phyloP scores from a whole-genome alignment of 192 early-diverging fungal species.

The Coemansia pectinata region DNA sequence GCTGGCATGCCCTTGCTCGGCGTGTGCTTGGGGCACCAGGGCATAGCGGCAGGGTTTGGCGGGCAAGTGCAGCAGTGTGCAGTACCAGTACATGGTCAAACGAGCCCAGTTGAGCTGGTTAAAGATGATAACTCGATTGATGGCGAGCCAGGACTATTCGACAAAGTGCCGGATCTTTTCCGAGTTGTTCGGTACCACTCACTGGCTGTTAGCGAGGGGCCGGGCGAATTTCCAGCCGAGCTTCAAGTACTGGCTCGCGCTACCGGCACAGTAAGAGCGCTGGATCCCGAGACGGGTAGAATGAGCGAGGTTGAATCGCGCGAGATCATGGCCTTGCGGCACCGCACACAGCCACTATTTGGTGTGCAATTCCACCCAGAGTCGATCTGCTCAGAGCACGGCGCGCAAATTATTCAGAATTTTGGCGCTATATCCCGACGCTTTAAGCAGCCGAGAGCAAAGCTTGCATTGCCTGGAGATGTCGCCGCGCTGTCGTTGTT shows the following conservation, averaged over 20 bases:
- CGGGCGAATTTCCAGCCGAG: conserved; percentile 24
- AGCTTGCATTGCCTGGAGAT: background rate
- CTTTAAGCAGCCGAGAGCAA: background rate
- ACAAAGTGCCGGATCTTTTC: conserved; percentile 62
- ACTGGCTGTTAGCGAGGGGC: conserved; percentile 61
- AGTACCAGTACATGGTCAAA: conserved; percentile 82
- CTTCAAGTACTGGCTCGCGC: conserved; percentile 37
- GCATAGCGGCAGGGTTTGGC: conserved; percentile 71
- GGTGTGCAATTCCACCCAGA: conserved; percentile 98
- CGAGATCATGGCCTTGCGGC: conserved; percentile 81
- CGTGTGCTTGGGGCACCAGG: conserved; percentile 94
- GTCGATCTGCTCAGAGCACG: conserved; percentile 85
- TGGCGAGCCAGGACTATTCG: conserved; percentile 2
- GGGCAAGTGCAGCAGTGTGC: conserved; percentile 64
- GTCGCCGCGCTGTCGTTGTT: conserved; percentile 21
- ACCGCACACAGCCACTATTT: conserved; percentile 68
- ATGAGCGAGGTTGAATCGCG: background rate
- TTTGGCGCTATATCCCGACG: conserved; percentile 50
- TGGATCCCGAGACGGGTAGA: background rate
- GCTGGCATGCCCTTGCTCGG: conserved; percentile 77
- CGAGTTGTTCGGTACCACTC: conserved; percentile 90
- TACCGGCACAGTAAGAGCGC: conserved; percentile 11
- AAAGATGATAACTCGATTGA: background rate
- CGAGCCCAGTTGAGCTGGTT: conserved; percentile 53
- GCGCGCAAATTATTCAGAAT: conserved; percentile 69